Conservation (phyloP, 495 filamentous ascomycete genomes). For the Chaetomium tenue region DNA sequence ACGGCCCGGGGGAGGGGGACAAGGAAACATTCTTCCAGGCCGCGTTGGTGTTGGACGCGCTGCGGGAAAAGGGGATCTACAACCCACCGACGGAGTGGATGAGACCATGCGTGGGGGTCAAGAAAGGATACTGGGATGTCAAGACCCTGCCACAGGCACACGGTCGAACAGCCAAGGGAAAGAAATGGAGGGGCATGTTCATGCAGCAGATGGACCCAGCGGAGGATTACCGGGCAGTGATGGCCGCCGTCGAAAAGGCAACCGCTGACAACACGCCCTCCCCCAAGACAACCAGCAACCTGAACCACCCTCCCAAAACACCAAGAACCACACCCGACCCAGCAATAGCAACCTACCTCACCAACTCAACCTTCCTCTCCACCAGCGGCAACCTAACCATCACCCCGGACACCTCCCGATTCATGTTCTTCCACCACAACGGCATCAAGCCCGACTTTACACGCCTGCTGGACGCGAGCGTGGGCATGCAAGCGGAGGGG, state of each 20-base stretch:
- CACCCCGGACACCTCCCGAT: not conserved
- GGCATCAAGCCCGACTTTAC: slow-evolving; percentile 54
- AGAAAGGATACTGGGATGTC: slow-evolving; percentile 50
- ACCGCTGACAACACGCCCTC: not conserved
- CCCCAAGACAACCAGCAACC: not conserved
- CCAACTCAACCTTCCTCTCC: slow-evolving; percentile 20
- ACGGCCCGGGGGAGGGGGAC: slow-evolving; percentile 58
- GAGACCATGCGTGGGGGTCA: slow-evolving; percentile 12
- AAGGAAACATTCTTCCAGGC: slow-evolving; percentile 64
- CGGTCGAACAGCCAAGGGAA: slow-evolving; percentile 20
- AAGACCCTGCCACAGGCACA: slow-evolving; percentile 23
- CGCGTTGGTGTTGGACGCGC: slow-evolving; percentile 48
- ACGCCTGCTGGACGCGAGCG: slow-evolving; percentile 11
- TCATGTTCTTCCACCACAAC: slow-evolving; percentile 57
- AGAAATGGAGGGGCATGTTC: slow-evolving; percentile 22
- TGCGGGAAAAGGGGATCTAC: slow-evolving; percentile 23
- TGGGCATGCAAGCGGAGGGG: slow-evolving; percentile 13
- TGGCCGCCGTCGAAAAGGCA: slow-evolving; percentile 18
- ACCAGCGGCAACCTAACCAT: slow-evolving; percentile 8
- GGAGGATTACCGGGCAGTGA: slow-evolving; percentile 29
- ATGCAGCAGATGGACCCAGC: slow-evolving; percentile 33
- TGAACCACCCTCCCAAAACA: no score
- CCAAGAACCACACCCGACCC: not conserved
- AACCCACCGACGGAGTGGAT: slow-evolving; percentile 20
- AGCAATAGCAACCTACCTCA: not conserved